Conservation (phyloP, 78 protist genomes). For the Chrysochromulina tobinii region DNA sequence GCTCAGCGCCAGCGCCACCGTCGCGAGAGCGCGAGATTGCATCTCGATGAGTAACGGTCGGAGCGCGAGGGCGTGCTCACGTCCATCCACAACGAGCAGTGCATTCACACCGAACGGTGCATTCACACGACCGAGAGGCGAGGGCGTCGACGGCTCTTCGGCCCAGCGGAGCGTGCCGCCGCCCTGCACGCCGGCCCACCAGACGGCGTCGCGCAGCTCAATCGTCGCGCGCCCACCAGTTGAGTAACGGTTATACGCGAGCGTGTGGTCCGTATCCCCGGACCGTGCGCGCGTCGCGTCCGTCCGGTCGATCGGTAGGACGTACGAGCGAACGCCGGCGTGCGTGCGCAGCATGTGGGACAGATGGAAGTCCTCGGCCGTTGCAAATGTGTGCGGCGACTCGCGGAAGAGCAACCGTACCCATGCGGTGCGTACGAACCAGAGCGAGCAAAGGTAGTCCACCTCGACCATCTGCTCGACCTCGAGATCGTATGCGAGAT, state of each 20-base stretch:
- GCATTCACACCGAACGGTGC: too few relatives aligned
- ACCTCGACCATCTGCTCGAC: neutral
- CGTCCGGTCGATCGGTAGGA: neutral
- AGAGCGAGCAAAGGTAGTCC: slow-evolving; percentile 25
- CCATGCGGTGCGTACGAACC: neutral
- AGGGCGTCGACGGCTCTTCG: neutral
- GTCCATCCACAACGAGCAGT: too few relatives aligned
- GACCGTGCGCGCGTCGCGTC: neutral
- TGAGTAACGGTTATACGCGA: neutral
- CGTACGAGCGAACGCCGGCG: neutral
- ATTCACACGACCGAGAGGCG: too few relatives aligned
- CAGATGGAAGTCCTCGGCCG: slow-evolving; percentile 3
- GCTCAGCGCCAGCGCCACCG: too few relatives aligned
- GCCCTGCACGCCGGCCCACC: neutral
- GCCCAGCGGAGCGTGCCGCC: neutral
- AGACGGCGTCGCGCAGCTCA: neutral
- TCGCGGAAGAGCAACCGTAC: neutral
- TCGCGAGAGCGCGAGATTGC: too few relatives aligned
- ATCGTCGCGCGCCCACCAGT: neutral
- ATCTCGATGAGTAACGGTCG: too few relatives aligned
- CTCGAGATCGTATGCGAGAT: neutral
- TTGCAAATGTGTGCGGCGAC: neutral
- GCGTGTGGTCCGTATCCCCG: neutral
- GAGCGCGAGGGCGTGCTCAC: too few relatives aligned
- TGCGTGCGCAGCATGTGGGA: slow-evolving; percentile 23